These are phyloP conservation scores for Skeletonema menzelii DNA, from an alignment of 108 stramenopile genomes.

Conservation along the genomic window DNA sequence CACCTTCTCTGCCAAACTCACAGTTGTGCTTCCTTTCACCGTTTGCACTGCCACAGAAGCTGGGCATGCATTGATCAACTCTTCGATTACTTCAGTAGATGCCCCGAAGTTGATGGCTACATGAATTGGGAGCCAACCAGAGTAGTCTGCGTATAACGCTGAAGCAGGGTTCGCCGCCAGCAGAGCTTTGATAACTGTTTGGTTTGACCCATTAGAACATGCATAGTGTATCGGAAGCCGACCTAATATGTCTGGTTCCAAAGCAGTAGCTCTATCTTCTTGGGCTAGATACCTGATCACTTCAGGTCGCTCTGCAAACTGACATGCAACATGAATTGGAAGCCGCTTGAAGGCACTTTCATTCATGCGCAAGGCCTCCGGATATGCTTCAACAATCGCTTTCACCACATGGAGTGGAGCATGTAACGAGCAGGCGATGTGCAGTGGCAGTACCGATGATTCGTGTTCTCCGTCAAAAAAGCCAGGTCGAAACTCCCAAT, in stretches of 20 bases:
- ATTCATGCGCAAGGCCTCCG: constrained; percentile 53
- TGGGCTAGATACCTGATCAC: constrained; percentile 67
- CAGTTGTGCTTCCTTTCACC: constrained; percentile 25
- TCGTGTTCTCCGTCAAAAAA: constrained; percentile 83
- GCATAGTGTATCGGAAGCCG: constrained; percentile 85
- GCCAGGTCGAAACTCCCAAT: constrained; percentile 81
- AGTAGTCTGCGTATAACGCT: constrained; percentile 20
- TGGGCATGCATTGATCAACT: constrained; percentile 13
- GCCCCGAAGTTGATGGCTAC: constrained; percentile 41
- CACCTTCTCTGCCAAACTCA: constrained; percentile 28
- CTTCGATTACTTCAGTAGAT: constrained; percentile 15
- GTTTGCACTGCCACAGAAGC: constrained; percentile 18
- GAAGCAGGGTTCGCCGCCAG: constrained; percentile 60
- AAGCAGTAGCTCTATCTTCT: constrained; percentile 58
- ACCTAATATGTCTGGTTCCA: constrained; percentile 78
- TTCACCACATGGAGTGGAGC: constrained; percentile 64
- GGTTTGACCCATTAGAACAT: constrained; percentile 80
- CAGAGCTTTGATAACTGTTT: constrained; percentile 70
- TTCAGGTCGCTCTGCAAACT: constrained; percentile 65
- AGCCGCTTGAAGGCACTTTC: constrained; percentile 74
- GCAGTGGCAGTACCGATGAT: constrained; percentile 68
- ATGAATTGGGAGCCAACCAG: constrained; percentile 41
- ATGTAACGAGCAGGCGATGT: constrained; percentile 80
- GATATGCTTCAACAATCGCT: constrained; percentile 61
- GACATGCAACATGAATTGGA: constrained; percentile 76